These are phyloP conservation scores for Fusarium zealandicum DNA, from an alignment of 2,329 filamentous ascomycete genomes.

Conservation along the genomic window DNA sequence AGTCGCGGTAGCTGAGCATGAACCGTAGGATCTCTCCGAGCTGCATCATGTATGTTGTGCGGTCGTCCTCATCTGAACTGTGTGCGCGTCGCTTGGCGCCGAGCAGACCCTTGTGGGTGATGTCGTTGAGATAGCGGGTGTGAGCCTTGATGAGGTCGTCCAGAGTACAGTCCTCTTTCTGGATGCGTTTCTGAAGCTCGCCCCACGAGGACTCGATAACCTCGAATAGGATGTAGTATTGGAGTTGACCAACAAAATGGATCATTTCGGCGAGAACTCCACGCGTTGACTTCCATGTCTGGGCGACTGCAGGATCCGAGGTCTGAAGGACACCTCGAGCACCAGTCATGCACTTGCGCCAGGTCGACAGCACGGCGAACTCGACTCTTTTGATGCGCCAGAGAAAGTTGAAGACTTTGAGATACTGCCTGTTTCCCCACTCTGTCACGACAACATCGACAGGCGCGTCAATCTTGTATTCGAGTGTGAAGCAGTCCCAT, in stretches of 20 bases:
- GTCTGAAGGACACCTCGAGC: constrained; percentile 87
- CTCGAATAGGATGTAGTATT: constrained; percentile 98
- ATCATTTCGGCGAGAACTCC: constrained; percentile 97
- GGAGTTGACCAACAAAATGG: constrained; percentile 94
- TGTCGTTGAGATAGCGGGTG: constrained; percentile 86
- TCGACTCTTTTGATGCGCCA: constrained; percentile 99
- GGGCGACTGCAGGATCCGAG: constrained; percentile 70
- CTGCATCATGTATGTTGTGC: constrained; percentile 84
- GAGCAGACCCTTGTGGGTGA: constrained; percentile 94
- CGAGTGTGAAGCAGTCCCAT: constrained; percentile 98
- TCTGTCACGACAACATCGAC: constrained; percentile 97
- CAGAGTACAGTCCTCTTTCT: constrained; percentile 85
- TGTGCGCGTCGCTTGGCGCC: constrained; percentile 67
- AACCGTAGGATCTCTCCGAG: constrained; percentile 90
- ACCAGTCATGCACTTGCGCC: constrained; percentile 96
- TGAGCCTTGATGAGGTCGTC: constrained; percentile 96
- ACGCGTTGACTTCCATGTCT: constrained; percentile 89
- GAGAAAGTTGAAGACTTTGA: constrained; percentile 98
- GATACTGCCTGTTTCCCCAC: constrained; percentile 93
- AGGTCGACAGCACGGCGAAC: constrained; percentile 88
- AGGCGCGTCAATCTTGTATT: constrained; percentile 97
- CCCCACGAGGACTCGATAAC: constrained; percentile 98
- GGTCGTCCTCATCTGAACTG: constrained; percentile 66
- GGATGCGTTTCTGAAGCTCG: constrained; percentile 82
- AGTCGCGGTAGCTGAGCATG: constrained; percentile 94